Evolutionary conservation across 1,284 basidiomycete species (phyloP), one percentile per base, ranked within the genome.

Genomic region (Ceratobasidium sp.): DNA sequence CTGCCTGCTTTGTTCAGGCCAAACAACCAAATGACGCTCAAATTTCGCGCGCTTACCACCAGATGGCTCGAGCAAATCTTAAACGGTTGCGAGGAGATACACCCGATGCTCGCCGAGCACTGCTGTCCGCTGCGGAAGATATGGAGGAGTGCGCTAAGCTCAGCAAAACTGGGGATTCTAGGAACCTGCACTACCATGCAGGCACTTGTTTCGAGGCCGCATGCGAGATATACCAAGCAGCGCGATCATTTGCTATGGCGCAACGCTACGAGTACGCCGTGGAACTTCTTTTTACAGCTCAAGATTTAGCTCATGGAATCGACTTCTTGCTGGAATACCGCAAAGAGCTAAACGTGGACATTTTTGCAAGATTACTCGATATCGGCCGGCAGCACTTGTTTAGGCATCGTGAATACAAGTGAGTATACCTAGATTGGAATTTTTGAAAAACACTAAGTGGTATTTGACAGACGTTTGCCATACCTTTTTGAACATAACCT

Each of bases 41-140:
- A 18, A 49, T 57, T 2, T 4, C 67, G 2, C 32, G 18, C 1
- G 67, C 67, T 0, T 70, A 70, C 32, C 52, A 70, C 35, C 54
- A 49, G 16, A 70, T 70, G 67, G 35, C 54, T 46, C 28, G 66
- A 16, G 66, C 66, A 28, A 69, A 70, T 13, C 43, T 57, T 1
- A 52, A 47, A 49, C 41, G 14, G 16, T 55, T 70, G 47, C 67
- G 54, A 9, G 13, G 6, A 30, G 67, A 70, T 28, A 47, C 23
- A 6, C 18, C 28, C 0, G 35, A 9, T 3, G 41, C 13, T 9
- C 35, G 52, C 6, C 16, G 43, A 11, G 35, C 18, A 2, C 41
- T 57, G 11, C 8, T n/a, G 16, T 11, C 18, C 4, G 66, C 52
- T 1, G 50, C 54, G 1, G 9, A 38, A 28, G n/a, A 11, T 11